Evolutionary conservation across 257 asterid genomes (phyloP).

Genomic region (Solanum pimpinellifolium): DNA sequence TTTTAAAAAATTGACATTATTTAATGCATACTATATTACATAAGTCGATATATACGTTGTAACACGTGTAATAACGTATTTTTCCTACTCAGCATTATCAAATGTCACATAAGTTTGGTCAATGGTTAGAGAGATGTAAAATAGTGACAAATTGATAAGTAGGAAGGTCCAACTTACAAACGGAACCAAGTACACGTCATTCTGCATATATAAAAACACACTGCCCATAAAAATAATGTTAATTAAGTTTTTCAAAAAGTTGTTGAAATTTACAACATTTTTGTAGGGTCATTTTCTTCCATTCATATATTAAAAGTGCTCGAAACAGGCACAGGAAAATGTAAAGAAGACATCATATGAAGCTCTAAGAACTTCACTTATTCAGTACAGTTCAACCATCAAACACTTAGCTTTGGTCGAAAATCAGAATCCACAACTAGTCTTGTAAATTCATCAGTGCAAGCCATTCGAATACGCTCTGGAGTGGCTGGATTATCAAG

Average conservation of each 20-base stretch:
- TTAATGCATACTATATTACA: no score
- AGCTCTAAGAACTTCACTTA: neutral
- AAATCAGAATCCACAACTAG: conserved; percentile 31
- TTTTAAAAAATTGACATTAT: no score
- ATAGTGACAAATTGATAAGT: neutral
- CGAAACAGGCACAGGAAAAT: neutral
- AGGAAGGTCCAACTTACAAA: neutral
- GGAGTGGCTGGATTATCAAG: conserved; percentile 95
- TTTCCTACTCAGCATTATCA: no score
- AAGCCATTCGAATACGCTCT: conserved; percentile 91
- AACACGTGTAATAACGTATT: no score
- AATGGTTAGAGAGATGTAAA: no score
- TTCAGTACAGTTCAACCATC: neutral
- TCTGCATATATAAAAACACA: neutral
- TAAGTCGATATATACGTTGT: no score
- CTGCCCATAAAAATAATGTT: neutral
- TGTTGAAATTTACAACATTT: neutral
- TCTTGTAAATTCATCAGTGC: conserved; percentile 58
- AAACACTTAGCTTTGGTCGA: conserved; percentile 67
- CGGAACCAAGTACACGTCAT: no score
- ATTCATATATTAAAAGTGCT: neutral
- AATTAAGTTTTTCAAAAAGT: neutral
- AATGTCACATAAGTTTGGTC: no score
- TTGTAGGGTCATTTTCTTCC: neutral
- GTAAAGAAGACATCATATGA: neutral